These are phyloP conservation scores for Aspergillus bombycis DNA, from an alignment of 2,329 filamentous ascomycete species.

Conservation along the genomic window DNA sequence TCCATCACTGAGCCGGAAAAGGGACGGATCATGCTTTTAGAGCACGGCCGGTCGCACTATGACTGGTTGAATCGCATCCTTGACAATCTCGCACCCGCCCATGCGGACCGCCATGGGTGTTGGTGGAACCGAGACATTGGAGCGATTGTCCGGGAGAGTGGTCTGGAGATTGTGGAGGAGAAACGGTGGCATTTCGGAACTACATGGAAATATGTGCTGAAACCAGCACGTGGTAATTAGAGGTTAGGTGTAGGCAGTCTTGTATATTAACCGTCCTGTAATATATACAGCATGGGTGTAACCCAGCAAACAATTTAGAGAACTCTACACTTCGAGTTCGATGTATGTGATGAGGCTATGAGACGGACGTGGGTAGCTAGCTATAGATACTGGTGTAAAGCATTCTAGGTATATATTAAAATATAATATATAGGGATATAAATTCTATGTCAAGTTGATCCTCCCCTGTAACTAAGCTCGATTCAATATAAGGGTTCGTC, in stretches of 20 bases:
- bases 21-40: constrained; percentile 51
- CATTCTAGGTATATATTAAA: no score
- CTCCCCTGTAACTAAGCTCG: no score
- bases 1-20: constrained; percentile 41
- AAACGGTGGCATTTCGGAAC: constrained; percentile 53
- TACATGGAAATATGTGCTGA: constrained; percentile 49
- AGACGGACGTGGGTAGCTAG: no score
- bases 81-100: constrained; percentile 50
- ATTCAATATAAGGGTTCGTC: no score
- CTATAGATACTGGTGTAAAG: no score
- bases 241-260: neutral
- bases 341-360: neutral
- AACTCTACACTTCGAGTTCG: neutral
- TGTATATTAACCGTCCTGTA: constrained; percentile 6
- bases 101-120: constrained; percentile 55
- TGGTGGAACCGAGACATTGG: constrained; percentile 59
- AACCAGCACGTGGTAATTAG: constrained; percentile 27
- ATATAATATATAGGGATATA: no score
- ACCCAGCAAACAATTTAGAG: neutral
- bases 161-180: constrained; percentile 51
- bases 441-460: no score
- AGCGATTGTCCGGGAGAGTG: constrained; percentile 50
- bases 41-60: constrained; percentile 53
- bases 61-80: constrained; percentile 51
- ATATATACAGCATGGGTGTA: neutral